Percentiles rank a stretch among this genome's conserved stretches.
phyloP scores from a whole-genome alignment of 1,284 basidiomycete genomes.

The Singerocomus rubriflavus region DNA sequence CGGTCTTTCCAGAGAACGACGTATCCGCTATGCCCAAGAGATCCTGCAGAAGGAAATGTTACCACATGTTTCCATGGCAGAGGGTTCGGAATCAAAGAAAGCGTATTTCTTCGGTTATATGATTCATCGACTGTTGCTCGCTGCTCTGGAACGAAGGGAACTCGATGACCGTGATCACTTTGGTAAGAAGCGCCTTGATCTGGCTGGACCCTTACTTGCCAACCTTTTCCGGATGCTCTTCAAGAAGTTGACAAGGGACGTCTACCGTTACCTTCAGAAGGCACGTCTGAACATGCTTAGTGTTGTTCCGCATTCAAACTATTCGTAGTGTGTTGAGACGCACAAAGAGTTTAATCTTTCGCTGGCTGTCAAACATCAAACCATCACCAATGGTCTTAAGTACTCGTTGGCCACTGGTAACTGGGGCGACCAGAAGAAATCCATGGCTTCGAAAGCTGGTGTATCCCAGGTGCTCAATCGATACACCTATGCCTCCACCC shows the following conservation, averaged over 20 bases:
- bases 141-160: conserved; percentile 92
- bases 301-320: not conserved
- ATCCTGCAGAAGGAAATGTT: conserved; percentile 99
- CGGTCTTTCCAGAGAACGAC: conserved; percentile 87
- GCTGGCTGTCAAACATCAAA: conserved; percentile 91
- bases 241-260: conserved; percentile 94
- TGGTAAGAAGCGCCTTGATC: conserved; percentile 95
- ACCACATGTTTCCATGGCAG: conserved; percentile 94
- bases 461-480: conserved; percentile 99
- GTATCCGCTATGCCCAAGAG: conserved; percentile 96
- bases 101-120: conserved; percentile 99
- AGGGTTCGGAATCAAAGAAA: conserved; percentile 97
- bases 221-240: conserved; percentile 98
- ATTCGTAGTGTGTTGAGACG: conserved; percentile 86
- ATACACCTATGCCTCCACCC: conserved; percentile 97
- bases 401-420: conserved; percentile 99
- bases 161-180: conserved; percentile 99
- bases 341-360: conserved; percentile 95
- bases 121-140: conserved; percentile 93
- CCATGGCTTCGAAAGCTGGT: conserved; percentile 96
- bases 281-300: conserved; percentile 39
- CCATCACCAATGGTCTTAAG: conserved; percentile 97
- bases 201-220: conserved; percentile 93
- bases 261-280: conserved; percentile 97
- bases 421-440: conserved; percentile 99